phyloP scores from a whole-genome alignment of 345 rosid species.

The Salix arbutifolia region DNA sequence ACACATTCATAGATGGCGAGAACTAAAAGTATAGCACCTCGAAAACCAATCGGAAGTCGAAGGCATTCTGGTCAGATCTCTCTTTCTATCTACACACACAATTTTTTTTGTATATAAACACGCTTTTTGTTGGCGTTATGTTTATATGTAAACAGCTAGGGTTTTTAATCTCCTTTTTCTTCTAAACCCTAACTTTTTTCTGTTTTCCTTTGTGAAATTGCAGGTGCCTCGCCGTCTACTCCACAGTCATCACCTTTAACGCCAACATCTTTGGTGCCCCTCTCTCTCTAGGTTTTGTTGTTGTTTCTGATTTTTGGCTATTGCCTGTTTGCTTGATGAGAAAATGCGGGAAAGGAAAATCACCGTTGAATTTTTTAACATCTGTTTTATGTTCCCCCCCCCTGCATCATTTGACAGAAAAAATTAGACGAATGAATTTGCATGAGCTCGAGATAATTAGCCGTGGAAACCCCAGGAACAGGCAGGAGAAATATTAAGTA shows the following conservation, averaged over 20 bases:
- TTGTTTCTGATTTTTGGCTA: neutral
- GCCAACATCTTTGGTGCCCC: constrained; percentile 7
- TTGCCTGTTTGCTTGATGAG: constrained; percentile 8
- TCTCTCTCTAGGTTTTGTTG: neutral
- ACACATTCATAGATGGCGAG: constrained; percentile 14
- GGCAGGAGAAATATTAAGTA: neutral
- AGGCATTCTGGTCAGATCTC: constrained; percentile 2
- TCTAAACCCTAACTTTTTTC: constrained; percentile 2
- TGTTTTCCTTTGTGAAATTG: neutral
- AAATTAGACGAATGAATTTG: neutral
- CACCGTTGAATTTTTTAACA: neutral
- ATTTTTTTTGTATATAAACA: neutral
- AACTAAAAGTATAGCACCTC: neutral
- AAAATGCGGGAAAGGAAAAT: constrained; percentile 2
- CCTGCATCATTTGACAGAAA: neutral
- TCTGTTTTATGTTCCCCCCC: neutral
- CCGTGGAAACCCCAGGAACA: neutral
- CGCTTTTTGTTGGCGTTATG: neutral
- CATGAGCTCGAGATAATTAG: neutral
- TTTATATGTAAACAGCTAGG: neutral
- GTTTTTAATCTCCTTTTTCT: neutral
- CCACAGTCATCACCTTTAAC: neutral
- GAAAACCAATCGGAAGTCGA: neutral
- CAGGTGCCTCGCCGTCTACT: neutral
- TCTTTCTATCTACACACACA: neutral